Evolutionary conservation across 2,329 filamentous ascomycete genomes (phyloP), one percentile per base, ranked within the genome.

Genomic region (Trichoderma oligosporum): DNA sequence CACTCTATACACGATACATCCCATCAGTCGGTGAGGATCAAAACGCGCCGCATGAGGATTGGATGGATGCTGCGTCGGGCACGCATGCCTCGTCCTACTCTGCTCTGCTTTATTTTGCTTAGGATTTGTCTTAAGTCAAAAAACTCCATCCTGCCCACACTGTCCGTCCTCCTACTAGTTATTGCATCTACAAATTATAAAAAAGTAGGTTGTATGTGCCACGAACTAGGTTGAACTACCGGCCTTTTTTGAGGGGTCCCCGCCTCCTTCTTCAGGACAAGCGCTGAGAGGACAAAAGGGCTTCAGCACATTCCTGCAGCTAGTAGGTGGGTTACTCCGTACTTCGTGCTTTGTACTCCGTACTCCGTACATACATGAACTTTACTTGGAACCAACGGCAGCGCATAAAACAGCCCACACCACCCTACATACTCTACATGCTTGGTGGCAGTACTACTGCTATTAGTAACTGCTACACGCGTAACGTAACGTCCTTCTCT

Each of bases 11-110:
- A n/a, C n/a, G n/a, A 46, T 12, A 18, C 22, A 29, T 11, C 12
- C 36, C 41, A 55, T 45, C 41, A 55, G 51, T 55, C 51, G 51
- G 51, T 55, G 51, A 55, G 33, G 24, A 27, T 22, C 31, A 46
- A 3, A 33, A n/a, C n/a, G n/a, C n/a, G 25, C n/a, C 44, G 51
- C 39, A 46, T 45, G 51, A 27, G 41, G 51, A 29, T 33, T 44
- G n/a, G 31, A 36, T 42, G 51, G 41, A 25, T 5, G 29, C 27
- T 45, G 41, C 31, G 51, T 55, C 38, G 51, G 51, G 51, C 51
- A 55, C 41, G 25, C 39, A 46, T 45, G 22, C 51, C 16, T 55
- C 41, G 20, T 44, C 20, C 11, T 33, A 29, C 51, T 25, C 27
- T 25, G 29, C 39, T n/a, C n/a, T 16, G 27, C 24, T 42, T 31